Evolutionary conservation across 2,329 filamentous ascomycete genomes (phyloP).

Genomic region (Cytospora mali): DNA sequence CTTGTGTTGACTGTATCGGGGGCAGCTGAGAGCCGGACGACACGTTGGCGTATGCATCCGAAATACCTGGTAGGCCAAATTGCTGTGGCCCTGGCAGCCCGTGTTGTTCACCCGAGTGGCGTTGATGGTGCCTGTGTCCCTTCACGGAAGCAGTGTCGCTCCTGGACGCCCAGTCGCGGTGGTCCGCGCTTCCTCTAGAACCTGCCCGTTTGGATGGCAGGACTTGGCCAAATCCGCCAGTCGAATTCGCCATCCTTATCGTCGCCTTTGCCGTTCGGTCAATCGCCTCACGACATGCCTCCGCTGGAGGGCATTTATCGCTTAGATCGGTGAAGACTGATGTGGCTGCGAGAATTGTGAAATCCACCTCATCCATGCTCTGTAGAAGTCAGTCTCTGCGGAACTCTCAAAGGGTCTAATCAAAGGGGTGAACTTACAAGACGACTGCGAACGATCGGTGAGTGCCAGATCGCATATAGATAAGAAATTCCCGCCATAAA

Average conservation of each 20-base stretch:
- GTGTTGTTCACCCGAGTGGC: constrained; percentile 26
- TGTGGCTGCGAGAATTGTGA: constrained; percentile 89
- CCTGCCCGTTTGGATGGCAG: constrained; percentile 19
- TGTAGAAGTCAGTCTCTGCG: constrained; percentile 40
- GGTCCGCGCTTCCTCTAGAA: constrained; percentile 30
- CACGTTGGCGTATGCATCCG: constrained; percentile 40
- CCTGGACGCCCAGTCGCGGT: constrained; percentile 37
- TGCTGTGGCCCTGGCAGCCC: constrained; percentile 4
- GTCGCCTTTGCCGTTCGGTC: constrained; percentile 94
- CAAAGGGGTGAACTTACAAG: constrained; percentile 62
- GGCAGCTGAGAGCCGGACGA: constrained; percentile 46
- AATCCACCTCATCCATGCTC: constrained; percentile 96
- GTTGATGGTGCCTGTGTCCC: constrained; percentile 31
- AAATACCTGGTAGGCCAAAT: constrained; percentile 22
- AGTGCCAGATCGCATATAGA: constrained; percentile 97
- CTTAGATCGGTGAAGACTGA: constrained; percentile 91
- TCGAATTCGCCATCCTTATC: constrained; percentile 90
- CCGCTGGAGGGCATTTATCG: constrained; percentile 91
- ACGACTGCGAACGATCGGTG: constrained; percentile 80
- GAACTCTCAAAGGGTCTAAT: background rate
- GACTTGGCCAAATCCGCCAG: constrained; percentile 72
- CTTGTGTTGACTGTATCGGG: constrained; percentile 36
- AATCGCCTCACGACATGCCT: constrained; percentile 93
- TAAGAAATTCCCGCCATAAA: constrained; percentile 98
- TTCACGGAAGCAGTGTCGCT: constrained; percentile 34